Percentiles rank a stretch among this genome's conserved stretches.
phyloP scores from a whole-genome alignment of 257 asterid genomes.

The Scutellaria minor region DNA sequence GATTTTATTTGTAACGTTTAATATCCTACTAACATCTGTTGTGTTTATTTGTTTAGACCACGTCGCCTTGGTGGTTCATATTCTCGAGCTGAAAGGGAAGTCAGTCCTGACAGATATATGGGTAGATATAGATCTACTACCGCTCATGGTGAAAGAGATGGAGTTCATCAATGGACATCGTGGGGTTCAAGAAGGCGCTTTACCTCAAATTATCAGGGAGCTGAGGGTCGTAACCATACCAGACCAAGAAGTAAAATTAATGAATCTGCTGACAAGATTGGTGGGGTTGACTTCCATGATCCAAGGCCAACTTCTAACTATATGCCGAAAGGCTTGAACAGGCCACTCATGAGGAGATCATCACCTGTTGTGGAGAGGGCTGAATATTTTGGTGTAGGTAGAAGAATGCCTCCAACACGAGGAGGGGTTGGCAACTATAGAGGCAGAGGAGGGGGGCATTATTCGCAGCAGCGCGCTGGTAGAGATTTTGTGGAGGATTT shows the following conservation, averaged over 20 bases:
- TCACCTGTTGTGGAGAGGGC: slow-evolving; percentile 55
- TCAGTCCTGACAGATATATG: slow-evolving; percentile 52
- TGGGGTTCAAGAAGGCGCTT: slow-evolving; percentile 61
- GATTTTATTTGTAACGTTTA: not conserved
- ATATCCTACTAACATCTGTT: not conserved
- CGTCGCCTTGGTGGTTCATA: slow-evolving; percentile 45
- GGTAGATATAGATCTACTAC: slow-evolving; percentile 55
- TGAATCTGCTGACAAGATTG: slow-evolving; percentile 49
- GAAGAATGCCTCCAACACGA: slow-evolving; percentile 48
- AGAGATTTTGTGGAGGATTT: slow-evolving; percentile 55
- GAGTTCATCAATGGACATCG: slow-evolving; percentile 50
- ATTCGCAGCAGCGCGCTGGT: slow-evolving; percentile 49
- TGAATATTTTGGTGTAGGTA: slow-evolving; percentile 46
- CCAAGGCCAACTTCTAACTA: slow-evolving; percentile 47
- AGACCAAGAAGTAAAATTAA: slow-evolving; percentile 52
- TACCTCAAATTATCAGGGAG: slow-evolving; percentile 47
- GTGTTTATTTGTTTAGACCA: slow-evolving; percentile 42
- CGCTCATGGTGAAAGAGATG: slow-evolving; percentile 49
- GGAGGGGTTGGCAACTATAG: slow-evolving; percentile 49
- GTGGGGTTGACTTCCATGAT: slow-evolving; percentile 47
- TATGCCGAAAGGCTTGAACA: slow-evolving; percentile 51
- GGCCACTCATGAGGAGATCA: slow-evolving; percentile 60
- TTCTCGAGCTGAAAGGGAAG: slow-evolving; percentile 54
- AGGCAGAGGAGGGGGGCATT: slow-evolving; percentile 59
- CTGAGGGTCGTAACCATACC: slow-evolving; percentile 47